These are phyloP conservation scores for Chytriomyces sp. DNA, from an alignment of 192 early-diverging fungal genomes.

Conservation along the genomic window DNA sequence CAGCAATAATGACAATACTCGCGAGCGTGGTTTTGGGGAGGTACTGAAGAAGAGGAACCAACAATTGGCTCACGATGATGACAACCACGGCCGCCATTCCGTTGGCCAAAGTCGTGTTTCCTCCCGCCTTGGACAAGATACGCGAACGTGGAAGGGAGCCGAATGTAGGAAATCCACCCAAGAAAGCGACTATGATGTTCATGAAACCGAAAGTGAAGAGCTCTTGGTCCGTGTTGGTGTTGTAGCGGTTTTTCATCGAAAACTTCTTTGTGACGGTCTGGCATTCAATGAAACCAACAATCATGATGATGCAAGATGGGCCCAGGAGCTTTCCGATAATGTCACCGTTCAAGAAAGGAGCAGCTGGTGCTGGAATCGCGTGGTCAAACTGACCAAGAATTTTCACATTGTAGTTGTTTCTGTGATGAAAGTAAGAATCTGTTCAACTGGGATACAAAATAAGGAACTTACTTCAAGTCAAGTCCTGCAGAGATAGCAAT, in stretches of 20 bases:
- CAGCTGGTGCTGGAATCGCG: slow-evolving; percentile 18
- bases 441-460: slow-evolving; percentile 20
- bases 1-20: slow-evolving; percentile 83
- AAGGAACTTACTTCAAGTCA: slow-evolving; percentile 15
- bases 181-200: slow-evolving; percentile 42
- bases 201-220: slow-evolving; percentile 41
- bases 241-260: slow-evolving; percentile 38
- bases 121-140: slow-evolving; percentile 83
- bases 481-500: slow-evolving; percentile 30
- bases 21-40: slow-evolving; percentile 76
- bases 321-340: slow-evolving; percentile 28
- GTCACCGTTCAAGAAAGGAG: slow-evolving; percentile 30
- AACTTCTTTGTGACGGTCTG: slow-evolving; percentile 42
- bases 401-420: slow-evolving; percentile 32
- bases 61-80: slow-evolving; percentile 68
- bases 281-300: slow-evolving; percentile 48
- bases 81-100: slow-evolving; percentile 73
- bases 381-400: slow-evolving; percentile 42
- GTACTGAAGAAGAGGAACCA: slow-evolving; percentile 73
- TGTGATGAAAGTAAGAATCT: slow-evolving; percentile 12
- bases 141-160: slow-evolving; percentile 89
- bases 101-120: slow-evolving; percentile 76
- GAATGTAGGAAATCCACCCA: slow-evolving; percentile 59
- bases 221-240: slow-evolving; percentile 37
- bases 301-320: slow-evolving; percentile 38